Conservation (phyloP, 1,284 basidiomycete genomes). For the Schizopora paradoxa region DNA sequence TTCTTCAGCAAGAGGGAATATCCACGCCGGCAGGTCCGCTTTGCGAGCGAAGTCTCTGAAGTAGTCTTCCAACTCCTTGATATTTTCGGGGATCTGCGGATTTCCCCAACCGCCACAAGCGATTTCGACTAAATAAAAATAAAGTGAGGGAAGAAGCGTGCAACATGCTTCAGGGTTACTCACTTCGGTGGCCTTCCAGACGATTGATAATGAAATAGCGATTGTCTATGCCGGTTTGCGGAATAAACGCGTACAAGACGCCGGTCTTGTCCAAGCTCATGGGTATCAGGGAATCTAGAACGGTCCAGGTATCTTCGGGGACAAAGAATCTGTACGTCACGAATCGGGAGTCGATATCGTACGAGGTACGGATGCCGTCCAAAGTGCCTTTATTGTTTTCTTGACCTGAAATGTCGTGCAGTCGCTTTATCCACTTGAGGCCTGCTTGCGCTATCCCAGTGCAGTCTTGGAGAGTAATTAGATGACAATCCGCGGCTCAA, state of each 20-base stretch:
- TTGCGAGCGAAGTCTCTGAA: constrained; percentile 2
- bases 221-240: background rate
- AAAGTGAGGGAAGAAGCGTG: background rate
- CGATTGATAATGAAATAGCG: background rate
- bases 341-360: constrained; percentile 9
- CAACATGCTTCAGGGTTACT: too few relatives aligned
- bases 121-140: background rate
- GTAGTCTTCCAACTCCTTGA: background rate
- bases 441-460: constrained; percentile 17
- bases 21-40: background rate
- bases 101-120: background rate
- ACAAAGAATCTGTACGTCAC: constrained; percentile 10
- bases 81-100: background rate
- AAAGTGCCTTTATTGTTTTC: background rate
- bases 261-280: constrained; percentile 7
- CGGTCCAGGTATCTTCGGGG: constrained; percentile 12
- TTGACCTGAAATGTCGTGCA: background rate
- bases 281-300: constrained; percentile 10
- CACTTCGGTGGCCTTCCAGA: background rate
- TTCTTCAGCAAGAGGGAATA: background rate
- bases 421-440: constrained; percentile 14
- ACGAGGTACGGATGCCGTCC: constrained; percentile 10
- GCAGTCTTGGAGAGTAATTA: constrained; percentile 12
- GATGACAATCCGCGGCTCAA: too few relatives aligned
- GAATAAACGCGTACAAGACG: background rate